These are phyloP conservation scores for Lipomyces yamadae DNA, from an alignment of 805 yeast genomes.

Conservation along the genomic window DNA sequence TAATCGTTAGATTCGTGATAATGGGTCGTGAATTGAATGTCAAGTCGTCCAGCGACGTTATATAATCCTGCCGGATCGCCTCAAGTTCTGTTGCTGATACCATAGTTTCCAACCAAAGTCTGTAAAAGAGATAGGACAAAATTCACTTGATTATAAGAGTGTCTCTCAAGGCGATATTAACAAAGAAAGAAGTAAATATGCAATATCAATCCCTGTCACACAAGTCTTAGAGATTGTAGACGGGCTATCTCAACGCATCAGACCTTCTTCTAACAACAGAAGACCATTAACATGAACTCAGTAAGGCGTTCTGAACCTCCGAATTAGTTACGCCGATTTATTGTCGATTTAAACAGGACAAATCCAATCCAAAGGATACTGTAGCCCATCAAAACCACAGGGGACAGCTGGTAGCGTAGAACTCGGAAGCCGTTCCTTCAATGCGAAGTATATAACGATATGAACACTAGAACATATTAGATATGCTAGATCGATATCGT, in stretches of 20 bases:
- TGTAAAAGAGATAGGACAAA: background rate
- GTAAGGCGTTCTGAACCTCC: background rate
- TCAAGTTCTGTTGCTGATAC: slow-evolving; percentile 39
- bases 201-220: background rate
- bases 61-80: slow-evolving; percentile 66
- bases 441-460: background rate
- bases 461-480: background rate
- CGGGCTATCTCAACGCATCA: background rate
- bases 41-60: slow-evolving; percentile 70
- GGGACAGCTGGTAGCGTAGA: background rate
- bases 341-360: background rate
- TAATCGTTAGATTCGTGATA: slow-evolving; percentile 77
- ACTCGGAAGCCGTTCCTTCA: background rate
- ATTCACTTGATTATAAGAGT: background rate
- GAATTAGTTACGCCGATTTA: background rate
- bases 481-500: background rate
- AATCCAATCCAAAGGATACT: background rate
- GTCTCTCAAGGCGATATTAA: background rate
- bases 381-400: background rate
- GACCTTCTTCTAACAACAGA: background rate
- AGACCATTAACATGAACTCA: background rate
- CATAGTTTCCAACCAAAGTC: slow-evolving; percentile 9
- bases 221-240: background rate
- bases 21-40: slow-evolving; percentile 91
- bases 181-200: background rate